Conservation (phyloP, 768 basidiomycete genomes). For the Mycena filopes region DNA sequence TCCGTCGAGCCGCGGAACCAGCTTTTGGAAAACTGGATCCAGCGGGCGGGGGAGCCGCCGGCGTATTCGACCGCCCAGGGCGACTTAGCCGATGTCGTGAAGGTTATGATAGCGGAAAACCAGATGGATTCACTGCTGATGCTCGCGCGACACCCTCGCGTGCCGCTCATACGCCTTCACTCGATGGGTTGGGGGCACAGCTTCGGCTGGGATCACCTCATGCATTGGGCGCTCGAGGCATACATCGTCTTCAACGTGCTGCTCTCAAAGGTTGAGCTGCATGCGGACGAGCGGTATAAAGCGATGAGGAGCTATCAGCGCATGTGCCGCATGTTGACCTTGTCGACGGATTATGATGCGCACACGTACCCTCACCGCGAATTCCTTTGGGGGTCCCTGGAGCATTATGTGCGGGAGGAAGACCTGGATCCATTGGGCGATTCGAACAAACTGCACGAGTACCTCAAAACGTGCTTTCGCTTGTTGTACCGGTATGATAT, state of each 20-base stretch:
- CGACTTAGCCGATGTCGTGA: conserved; percentile 47
- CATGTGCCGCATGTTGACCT: conserved; percentile 33
- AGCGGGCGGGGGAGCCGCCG: conserved; percentile 8
- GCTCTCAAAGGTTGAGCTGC: conserved; percentile 41
- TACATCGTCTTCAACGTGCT: conserved; percentile 52
- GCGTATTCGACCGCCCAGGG: conserved; percentile 38
- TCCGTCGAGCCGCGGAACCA: conserved; percentile 43
- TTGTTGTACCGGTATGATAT: conserved; percentile 52
- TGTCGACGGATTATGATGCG: conserved; percentile 42
- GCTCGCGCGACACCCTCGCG: conserved; percentile 49
- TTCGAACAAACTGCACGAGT: conserved; percentile 40
- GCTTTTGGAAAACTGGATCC: conserved; percentile 47
- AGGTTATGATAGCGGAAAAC: conserved; percentile 48
- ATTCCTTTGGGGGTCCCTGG: conserved; percentile 37
- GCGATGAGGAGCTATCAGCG: conserved; percentile 33
- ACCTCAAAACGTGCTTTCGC: conserved; percentile 48
- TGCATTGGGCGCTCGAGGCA: conserved; percentile 41
- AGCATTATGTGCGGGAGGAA: not conserved
- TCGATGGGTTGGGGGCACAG: conserved; percentile 44
- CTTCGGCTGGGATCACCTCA: conserved; percentile 46
- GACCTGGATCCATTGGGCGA: conserved; percentile 32
- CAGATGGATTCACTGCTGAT: conserved; percentile 45
- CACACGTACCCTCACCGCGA: conserved; percentile 44
- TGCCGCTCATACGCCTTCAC: conserved; percentile 41
- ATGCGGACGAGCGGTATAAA: conserved; percentile 42